A percentile compares a stretch with the other conserved stretches of the same genome.
Conservation (phyloP, 1,284 basidiomycete genomes). For the Trametes versicolor region DNA sequence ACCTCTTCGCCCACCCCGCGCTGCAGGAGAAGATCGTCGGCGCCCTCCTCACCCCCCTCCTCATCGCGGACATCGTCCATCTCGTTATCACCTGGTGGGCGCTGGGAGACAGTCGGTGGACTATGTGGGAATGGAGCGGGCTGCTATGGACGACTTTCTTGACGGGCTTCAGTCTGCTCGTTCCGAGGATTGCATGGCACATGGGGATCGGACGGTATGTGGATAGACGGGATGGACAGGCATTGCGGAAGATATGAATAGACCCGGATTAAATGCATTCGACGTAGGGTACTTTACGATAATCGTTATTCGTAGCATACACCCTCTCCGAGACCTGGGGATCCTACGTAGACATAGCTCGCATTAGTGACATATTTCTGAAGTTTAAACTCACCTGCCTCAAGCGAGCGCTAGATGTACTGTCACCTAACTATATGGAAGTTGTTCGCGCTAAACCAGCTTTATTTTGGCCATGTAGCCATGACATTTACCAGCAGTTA, state of each 20-base stretch:
- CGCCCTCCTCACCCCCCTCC: constrained; percentile 70
- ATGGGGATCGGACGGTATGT: constrained; percentile 78
- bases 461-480: too few relatives aligned
- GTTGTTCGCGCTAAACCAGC: too few relatives aligned
- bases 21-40: constrained; percentile 76
- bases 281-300: constrained; percentile 30
- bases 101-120: constrained; percentile 72
- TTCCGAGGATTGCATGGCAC: constrained; percentile 77
- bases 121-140: constrained; percentile 66
- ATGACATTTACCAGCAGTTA: too few relatives aligned
- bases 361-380: constrained; percentile 17
- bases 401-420: too few relatives aligned
- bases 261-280: constrained; percentile 18
- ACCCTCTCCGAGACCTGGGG: constrained; percentile 14
- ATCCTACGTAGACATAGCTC: constrained; percentile 7
- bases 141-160: constrained; percentile 74
- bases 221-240: constrained; percentile 63
- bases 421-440: too few relatives aligned
- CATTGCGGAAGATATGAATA: constrained; percentile 37
- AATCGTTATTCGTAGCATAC: constrained; percentile 30
- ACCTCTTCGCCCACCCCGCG: constrained; percentile 64
- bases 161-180: constrained; percentile 69
- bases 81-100: constrained; percentile 76
- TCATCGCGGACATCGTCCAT: constrained; percentile 74
- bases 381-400: too few relatives aligned